These are phyloP conservation scores for Pseudohalonectria lignicola DNA, from an alignment of 2,329 filamentous ascomycete species.

Conservation along the genomic window DNA sequence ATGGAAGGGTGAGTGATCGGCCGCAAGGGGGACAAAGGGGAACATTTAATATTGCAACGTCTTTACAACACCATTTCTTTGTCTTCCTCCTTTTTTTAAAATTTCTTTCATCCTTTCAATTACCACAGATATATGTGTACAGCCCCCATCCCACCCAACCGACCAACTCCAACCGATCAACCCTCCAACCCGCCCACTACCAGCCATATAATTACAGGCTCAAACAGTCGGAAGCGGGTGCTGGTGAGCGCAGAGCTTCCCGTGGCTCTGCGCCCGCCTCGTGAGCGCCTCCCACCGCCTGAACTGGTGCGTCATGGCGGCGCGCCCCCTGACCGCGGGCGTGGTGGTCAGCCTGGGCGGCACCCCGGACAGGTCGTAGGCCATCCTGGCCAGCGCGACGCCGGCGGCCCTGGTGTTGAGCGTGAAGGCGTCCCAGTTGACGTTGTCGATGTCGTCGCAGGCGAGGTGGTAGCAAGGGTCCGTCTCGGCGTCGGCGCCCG, in stretches of 20 bases:
- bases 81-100: too few species aligned
- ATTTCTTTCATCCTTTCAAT: too few species aligned
- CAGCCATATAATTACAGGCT: too few species aligned
- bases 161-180: too few species aligned
- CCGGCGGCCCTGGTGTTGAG: constrained; percentile 32
- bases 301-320: constrained; percentile 4
- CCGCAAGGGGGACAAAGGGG: too few species aligned
- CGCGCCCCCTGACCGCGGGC: not conserved
- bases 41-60: too few species aligned
- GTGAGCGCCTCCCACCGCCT: not conserved
- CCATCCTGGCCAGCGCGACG: constrained; percentile 26
- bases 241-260: not conserved
- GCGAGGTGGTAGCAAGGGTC: constrained; percentile 22
- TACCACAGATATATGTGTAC: too few species aligned
- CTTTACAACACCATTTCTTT: too few species aligned
- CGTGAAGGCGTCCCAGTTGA: constrained; percentile 21
- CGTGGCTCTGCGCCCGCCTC: not conserved
- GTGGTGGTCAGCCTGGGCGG: constrained; percentile 5
- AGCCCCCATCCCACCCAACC: too few species aligned
- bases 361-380: constrained; percentile 12
- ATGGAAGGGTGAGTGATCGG: too few species aligned
- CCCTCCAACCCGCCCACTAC: too few species aligned
- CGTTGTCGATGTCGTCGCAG: constrained; percentile 26
- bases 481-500: constrained; percentile 41
- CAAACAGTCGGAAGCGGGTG: not conserved